A percentile compares a stretch with the other conserved stretches of the same genome.
Conservation (phyloP, 139 green algal genomes). For the Tetradesmus lagerheimii region DNA sequence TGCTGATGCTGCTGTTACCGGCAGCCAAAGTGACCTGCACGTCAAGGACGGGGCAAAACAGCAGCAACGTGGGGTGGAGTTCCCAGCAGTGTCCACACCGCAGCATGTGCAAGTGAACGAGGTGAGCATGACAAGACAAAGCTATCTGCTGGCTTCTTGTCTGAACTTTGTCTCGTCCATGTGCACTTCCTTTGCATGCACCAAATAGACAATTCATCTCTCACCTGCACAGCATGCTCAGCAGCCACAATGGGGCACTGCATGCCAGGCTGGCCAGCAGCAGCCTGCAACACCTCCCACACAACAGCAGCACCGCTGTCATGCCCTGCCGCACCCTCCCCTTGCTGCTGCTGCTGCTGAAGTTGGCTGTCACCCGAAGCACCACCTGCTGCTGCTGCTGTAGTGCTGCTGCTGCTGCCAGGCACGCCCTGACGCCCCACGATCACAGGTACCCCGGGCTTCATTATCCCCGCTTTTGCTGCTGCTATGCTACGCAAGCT, state of each 20-base stretch:
- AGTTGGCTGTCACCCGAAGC: background rate
- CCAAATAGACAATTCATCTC: background rate
- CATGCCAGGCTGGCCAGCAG: background rate
- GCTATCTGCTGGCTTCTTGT: too few species aligned
- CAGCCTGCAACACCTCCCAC: background rate
- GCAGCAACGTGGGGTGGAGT: too few species aligned
- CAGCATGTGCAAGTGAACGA: too few species aligned
- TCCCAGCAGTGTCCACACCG: too few species aligned
- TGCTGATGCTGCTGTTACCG: background rate
- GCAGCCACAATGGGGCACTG: constrained; percentile 43
- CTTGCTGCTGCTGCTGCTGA: background rate
- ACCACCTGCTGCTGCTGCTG: constrained; percentile 19
- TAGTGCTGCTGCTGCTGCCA: background rate
- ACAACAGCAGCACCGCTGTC: background rate
- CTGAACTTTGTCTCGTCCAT: too few species aligned
- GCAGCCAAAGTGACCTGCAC: too few species aligned
- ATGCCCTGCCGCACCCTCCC: background rate
- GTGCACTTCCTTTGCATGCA: too few species aligned
- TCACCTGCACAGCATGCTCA: constrained; percentile 50
- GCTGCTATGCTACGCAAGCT: constrained; percentile 71
- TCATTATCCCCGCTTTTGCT: constrained; percentile 89
- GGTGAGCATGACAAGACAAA: too few species aligned
- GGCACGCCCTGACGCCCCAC: constrained; percentile 69
- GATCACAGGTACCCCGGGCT: constrained; percentile 70
- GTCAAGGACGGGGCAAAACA: background rate